phyloP scores from a whole-genome alignment of 1,284 basidiomycete species.

The Cutaneotrichosporon spelunceum region DNA sequence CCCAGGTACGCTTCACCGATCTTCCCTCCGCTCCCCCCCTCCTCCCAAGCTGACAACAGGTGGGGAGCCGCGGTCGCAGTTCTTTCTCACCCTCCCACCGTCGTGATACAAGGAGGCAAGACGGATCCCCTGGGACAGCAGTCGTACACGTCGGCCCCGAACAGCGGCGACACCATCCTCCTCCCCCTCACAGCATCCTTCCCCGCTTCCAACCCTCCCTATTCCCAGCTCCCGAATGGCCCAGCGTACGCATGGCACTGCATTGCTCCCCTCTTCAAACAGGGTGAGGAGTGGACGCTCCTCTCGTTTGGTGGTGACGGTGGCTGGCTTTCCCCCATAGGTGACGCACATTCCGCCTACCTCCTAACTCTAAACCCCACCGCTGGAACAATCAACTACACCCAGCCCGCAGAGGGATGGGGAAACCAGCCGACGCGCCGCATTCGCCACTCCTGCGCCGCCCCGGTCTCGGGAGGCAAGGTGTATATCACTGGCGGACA shows the following conservation, averaged over 20 bases:
- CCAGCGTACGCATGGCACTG: constrained; percentile 76
- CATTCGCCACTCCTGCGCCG: constrained; percentile 63
- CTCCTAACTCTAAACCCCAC: constrained; percentile 52
- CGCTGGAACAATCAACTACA: constrained; percentile 21
- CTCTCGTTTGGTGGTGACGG: constrained; percentile 73
- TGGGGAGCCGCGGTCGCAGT: constrained; percentile 73
- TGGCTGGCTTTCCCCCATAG: constrained; percentile 56
- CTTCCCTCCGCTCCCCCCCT: too few relatives aligned
- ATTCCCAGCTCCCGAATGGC: constrained; percentile 37
- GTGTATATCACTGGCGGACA: constrained; percentile 72
- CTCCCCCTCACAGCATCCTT: constrained; percentile 66
- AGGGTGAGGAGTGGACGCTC: constrained; percentile 45
- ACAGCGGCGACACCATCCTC: constrained; percentile 64
- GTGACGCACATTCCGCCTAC: constrained; percentile 61
- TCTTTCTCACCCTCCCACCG: constrained; percentile 56
- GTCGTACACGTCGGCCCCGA: constrained; percentile 70
- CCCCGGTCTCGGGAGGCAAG: constrained; percentile 53
- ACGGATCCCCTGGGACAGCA: constrained; percentile 65
- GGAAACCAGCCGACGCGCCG: constrained; percentile 66
- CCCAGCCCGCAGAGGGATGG: constrained; percentile 58
- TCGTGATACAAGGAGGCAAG: constrained; percentile 75
- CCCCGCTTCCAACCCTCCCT: constrained; percentile 61
- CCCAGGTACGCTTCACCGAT: neutral
- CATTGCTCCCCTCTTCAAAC: constrained; percentile 61
- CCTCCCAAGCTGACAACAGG: constrained; percentile 52